Base-by-base conservation (phyloP, 2,329 filamentous ascomycete species). In the Chaetomiaceae sp. region DNA sequence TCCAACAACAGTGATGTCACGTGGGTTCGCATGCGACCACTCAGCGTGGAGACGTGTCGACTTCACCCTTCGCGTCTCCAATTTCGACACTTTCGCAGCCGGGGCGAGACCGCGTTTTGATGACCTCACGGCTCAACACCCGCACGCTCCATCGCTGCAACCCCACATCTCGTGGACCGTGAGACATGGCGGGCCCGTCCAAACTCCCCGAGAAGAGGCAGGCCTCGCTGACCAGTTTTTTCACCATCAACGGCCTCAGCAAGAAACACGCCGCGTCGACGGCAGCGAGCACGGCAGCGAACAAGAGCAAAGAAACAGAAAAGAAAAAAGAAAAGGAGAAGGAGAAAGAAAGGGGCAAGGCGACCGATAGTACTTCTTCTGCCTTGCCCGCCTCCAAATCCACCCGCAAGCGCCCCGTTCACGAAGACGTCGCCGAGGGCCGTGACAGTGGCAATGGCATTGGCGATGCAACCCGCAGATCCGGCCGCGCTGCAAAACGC, bases 181-280 rank as follows among this genome's bases (percentile, higher is more conserved):
- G n/a, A n/a, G n/a, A 31, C 27, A 73, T 73, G 70, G 63, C 69
- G 14, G 65, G 66, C 25, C 62, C 68, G 13, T 54, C 73, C 1
- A 73, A 73, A 45, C 58, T 70, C 0, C 59, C 69, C 23, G 70
- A 66, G 48, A 87, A 86, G 68, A 87, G 85, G 61, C 89, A 96
- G 64, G 80, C 85, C 58, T 88, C 89, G 1, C 85, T 96, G 55
- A 93, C 89, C 3, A 91, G 83, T 64, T 95, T 95, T 70, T 95
- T 95, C 66, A 79, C 82, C 1, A 23, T 47, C 63, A 78, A 77
- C 65, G 73, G 71, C 51, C 60, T 72, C 43, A 58, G 44, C 53
- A 57, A 52, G 53, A 50, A 51, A n/a, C n/a, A n/a, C n/a, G n/a
- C n/a, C n/a, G n/a, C n/a, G n/a, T n/a, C n/a, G n/a, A n/a, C n/a